Evolutionary conservation across 1,139 yeast species (phyloP).

Genomic region (Hyphopichia buzzinii): DNA sequence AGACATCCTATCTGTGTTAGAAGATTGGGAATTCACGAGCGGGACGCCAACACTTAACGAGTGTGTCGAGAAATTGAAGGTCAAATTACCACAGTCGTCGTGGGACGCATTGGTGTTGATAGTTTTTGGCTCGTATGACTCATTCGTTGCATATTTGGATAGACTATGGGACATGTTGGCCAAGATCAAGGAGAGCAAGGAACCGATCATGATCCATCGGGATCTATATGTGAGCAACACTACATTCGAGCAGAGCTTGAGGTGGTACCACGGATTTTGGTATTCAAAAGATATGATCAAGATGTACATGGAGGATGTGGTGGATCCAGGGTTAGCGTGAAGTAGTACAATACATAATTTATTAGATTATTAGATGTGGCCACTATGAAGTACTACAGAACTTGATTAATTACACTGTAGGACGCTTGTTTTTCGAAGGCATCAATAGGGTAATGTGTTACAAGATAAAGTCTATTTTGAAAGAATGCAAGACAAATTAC

Average conservation of each 20-base stretch:
- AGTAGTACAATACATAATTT: too few species aligned
- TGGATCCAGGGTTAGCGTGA: background rate
- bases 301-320: background rate
- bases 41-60: background rate
- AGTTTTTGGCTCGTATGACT: background rate
- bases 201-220: background rate
- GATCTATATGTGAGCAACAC: background rate
- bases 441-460: too few species aligned
- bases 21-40: background rate
- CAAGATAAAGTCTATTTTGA: too few species aligned
- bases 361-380: too few species aligned
- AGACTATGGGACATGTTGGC: background rate
- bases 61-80: background rate
- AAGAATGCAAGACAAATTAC: too few species aligned
- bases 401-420: too few species aligned
- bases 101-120: background rate
- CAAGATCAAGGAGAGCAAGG: background rate
- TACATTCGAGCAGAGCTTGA: background rate
- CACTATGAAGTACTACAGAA: too few species aligned
- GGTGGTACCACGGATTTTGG: background rate
- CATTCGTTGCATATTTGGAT: background rate
- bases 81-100: background rate
- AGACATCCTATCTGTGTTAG: background rate
- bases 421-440: too few species aligned
- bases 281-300: background rate